phyloP scores from a whole-genome alignment of 805 yeast species.

The Pichia californica region DNA sequence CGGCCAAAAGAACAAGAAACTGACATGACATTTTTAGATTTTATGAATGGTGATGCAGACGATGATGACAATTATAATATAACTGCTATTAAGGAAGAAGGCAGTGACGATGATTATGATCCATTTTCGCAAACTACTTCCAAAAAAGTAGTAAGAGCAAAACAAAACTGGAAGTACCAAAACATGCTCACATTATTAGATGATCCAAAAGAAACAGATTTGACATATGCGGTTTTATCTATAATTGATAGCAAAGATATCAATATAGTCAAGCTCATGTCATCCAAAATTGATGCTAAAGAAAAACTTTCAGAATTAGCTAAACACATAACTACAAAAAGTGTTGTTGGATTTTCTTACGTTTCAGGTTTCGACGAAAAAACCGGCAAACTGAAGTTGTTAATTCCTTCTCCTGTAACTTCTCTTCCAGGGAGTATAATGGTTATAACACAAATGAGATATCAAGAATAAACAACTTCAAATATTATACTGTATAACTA shows the following conservation, averaged over 20 bases:
- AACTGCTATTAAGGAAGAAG: constrained; percentile 11
- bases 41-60: constrained; percentile 22
- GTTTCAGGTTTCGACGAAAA: constrained; percentile 57
- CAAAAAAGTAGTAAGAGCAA: not conserved
- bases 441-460: constrained; percentile 72
- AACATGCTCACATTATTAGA: constrained; percentile 11
- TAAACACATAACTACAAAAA: constrained; percentile 14
- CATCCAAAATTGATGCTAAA: constrained; percentile 10
- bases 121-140: constrained; percentile 21
- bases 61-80: constrained; percentile 5
- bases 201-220: constrained; percentile 30
- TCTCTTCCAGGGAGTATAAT: constrained; percentile 69
- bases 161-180: constrained; percentile 6
- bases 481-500: constrained; percentile 1
- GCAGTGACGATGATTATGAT: constrained; percentile 28
- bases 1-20: constrained; percentile 37
- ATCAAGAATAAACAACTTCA: constrained; percentile 53
- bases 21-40: constrained; percentile 15
- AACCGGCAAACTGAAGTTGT: constrained; percentile 57
- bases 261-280: constrained; percentile 2
- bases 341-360: constrained; percentile 72
- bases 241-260: constrained; percentile 23
- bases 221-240: constrained; percentile 67
- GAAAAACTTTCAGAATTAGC: constrained; percentile 23
- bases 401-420: constrained; percentile 81